Evolutionary conservation across 1,139 yeast genomes (phyloP).

Genomic region (Blastobotrys illinoisensis): DNA sequence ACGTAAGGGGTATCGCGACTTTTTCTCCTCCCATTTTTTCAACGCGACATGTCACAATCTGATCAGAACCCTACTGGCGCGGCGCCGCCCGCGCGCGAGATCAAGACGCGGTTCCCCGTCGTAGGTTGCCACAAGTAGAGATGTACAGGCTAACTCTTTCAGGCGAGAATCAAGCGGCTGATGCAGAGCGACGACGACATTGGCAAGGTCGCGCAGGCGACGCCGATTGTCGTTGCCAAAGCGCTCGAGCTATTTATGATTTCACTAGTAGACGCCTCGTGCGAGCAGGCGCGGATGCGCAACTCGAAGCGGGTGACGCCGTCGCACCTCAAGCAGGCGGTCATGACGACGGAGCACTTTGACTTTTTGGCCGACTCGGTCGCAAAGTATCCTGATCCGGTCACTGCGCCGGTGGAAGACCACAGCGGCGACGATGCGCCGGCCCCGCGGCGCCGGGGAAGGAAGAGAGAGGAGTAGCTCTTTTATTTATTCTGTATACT

Average conservation of each 20-base stretch:
- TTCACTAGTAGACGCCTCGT: constrained; percentile 77
- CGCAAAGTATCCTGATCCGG: constrained; percentile 48
- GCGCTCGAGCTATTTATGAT: constrained; percentile 91
- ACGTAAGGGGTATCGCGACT: neutral
- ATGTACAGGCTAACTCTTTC: neutral
- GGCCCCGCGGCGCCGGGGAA: constrained; percentile 5
- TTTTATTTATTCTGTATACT: neutral
- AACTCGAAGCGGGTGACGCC: constrained; percentile 83
- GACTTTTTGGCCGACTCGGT: constrained; percentile 80
- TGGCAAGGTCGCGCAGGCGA: constrained; percentile 97
- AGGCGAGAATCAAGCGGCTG: constrained; percentile 85
- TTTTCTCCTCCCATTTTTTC: constrained; percentile 1
- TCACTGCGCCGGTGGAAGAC: constrained; percentile 17
- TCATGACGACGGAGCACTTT: constrained; percentile 80
- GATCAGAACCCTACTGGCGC: constrained; percentile 1
- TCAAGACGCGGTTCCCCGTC: constrained; percentile 94
- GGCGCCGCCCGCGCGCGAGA: constrained; percentile 28
- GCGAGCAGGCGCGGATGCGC: constrained; percentile 66
- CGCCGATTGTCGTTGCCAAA: constrained; percentile 93
- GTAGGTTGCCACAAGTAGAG: neutral
- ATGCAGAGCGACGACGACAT: constrained; percentile 99
- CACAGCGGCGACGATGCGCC: constrained; percentile 5
- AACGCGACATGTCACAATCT: constrained; percentile 1
- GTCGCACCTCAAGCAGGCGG: constrained; percentile 77
- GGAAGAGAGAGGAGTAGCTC: constrained; percentile 3